A percentile compares a stretch with the other conserved stretches of the same genome.
Conservation (phyloP, 768 basidiomycete genomes). For the Tephrocybe sp. region DNA sequence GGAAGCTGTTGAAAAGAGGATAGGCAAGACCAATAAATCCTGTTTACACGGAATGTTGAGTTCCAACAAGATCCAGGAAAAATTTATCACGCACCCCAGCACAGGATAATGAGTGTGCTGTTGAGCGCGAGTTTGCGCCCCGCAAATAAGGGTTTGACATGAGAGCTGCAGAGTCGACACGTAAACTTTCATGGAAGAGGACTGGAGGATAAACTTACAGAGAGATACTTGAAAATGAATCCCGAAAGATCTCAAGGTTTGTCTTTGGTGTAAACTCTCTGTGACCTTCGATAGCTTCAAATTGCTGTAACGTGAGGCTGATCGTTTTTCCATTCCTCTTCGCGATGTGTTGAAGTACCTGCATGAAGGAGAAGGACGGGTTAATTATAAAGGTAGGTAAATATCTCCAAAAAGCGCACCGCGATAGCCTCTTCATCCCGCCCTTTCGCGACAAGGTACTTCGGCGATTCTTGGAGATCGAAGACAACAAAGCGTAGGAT, state of each 20-base stretch:
- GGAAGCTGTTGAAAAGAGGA: conserved; percentile 50
- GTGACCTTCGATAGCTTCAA: conserved; percentile 28
- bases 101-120: conserved; percentile 43
- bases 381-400: not conserved
- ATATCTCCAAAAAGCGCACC: conserved; percentile 22
- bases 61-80: not conserved
- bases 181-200: not conserved
- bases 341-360: conserved; percentile 50
- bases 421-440: conserved; percentile 54
- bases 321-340: conserved; percentile 42
- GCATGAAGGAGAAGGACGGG: not conserved
- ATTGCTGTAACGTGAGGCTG: conserved; percentile 42
- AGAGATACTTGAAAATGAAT: conserved; percentile 35
- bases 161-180: conserved; percentile 30
- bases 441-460: conserved; percentile 56
- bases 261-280: conserved; percentile 16
- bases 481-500: conserved; percentile 55
- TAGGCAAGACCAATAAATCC: conserved; percentile 51
- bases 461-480: conserved; percentile 58
- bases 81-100: conserved; percentile 40
- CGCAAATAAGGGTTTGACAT: conserved; percentile 47
- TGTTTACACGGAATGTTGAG: not conserved
- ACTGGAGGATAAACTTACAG: conserved; percentile 26
- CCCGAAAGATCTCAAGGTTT: conserved; percentile 27
- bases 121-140: conserved; percentile 41